Percentiles rank a stretch among this genome's conserved stretches.
phyloP scores from a whole-genome alignment of 371 early-diverging fungal genomes.

The Coemansia sp. region DNA sequence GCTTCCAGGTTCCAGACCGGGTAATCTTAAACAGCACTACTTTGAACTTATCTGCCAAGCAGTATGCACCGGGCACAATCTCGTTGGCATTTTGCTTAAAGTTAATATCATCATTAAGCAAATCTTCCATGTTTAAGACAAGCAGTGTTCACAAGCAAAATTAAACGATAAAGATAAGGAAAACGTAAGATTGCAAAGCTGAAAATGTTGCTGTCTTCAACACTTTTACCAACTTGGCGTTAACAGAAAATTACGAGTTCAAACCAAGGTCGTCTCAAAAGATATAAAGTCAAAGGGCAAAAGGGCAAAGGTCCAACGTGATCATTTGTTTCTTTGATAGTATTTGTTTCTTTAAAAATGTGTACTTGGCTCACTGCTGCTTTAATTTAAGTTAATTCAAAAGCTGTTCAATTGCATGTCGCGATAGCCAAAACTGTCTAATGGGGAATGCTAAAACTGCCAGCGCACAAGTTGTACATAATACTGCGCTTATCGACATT shows the following conservation, averaged over 20 bases:
- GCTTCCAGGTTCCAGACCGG: constrained; percentile 3
- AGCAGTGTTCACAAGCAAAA: background rate
- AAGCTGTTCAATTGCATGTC: background rate
- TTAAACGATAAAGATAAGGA: background rate
- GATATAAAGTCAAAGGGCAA: background rate
- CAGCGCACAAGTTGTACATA: constrained; percentile 25
- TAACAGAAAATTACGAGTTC: too few relatives aligned
- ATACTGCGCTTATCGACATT: constrained; percentile 31
- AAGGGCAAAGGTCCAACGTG: background rate
- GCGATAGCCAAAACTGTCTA: constrained; percentile 3
- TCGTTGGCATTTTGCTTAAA: background rate
- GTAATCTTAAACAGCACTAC: background rate
- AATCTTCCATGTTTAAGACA: background rate
- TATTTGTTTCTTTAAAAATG: background rate
- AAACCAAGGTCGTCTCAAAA: background rate
- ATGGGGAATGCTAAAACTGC: constrained; percentile 34
- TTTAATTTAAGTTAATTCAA: background rate
- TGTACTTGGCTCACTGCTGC: background rate
- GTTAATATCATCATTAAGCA: background rate
- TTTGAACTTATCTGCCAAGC: background rate
- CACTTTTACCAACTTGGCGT: too few relatives aligned
- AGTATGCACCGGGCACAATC: background rate
- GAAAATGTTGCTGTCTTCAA: background rate
- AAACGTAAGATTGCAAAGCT: background rate
- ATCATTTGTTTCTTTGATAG: background rate